phyloP scores from a whole-genome alignment of 768 basidiomycete genomes.

The Lyophyllum decastes region DNA sequence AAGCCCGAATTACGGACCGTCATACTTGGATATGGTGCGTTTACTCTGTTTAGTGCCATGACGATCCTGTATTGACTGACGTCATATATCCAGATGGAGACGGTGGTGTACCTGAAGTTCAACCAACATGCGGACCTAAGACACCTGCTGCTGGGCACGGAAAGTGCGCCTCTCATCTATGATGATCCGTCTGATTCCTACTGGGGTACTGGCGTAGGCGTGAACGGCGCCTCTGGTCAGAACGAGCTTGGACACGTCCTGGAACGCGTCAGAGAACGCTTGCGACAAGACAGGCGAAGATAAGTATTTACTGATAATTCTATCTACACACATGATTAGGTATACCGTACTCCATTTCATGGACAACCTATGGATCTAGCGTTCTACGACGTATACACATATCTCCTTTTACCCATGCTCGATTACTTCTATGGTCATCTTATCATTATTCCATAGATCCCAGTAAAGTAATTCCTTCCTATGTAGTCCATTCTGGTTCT shows the following conservation, averaged over 20 bases:
- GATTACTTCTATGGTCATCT: neutral
- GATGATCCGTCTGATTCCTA: conserved; percentile 55
- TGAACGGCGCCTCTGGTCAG: conserved; percentile 33
- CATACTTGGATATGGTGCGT: conserved; percentile 48
- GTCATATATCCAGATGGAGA: conserved; percentile 55
- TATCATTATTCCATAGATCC: neutral
- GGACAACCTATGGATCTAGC: too few species aligned
- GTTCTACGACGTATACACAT: neutral
- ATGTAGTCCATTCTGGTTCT: neutral
- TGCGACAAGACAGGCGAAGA: conserved; percentile 28
- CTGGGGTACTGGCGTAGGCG: conserved; percentile 61
- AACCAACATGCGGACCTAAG: conserved; percentile 65
- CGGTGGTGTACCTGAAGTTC: conserved; percentile 69
- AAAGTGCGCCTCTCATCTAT: conserved; percentile 50
- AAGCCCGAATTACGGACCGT: conserved; percentile 56
- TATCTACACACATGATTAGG: too few species aligned
- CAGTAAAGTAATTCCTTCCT: neutral
- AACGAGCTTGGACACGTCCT: conserved; percentile 70
- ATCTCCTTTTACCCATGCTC: neutral
- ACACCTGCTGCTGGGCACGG: conserved; percentile 54
- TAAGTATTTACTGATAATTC: too few species aligned
- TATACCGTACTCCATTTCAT: too few species aligned
- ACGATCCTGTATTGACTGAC: neutral
- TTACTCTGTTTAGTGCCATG: neutral
- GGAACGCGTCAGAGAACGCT: conserved; percentile 50